Conservation (phyloP, 768 basidiomycete genomes). For the Cyclocybe aegerita region DNA sequence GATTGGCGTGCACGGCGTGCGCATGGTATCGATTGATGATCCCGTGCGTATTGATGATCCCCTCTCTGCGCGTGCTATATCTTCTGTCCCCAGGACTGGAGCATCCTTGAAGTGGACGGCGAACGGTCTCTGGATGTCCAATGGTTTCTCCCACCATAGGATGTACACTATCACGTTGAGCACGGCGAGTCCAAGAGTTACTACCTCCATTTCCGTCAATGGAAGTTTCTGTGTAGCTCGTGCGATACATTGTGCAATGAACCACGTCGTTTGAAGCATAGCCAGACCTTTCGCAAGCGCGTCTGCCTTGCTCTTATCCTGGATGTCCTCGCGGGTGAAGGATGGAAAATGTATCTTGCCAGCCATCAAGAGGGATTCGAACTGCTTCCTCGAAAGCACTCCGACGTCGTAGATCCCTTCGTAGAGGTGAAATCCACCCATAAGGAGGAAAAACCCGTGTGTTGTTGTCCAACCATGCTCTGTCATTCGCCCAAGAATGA, state of each 20-base stretch:
- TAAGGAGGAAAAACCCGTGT: constrained; percentile 11
- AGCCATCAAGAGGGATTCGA: constrained; percentile 1
- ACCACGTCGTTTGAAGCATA: constrained; percentile 32
- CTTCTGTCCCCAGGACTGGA: too few relatives aligned
- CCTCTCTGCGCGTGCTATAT: too few relatives aligned
- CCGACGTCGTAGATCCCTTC: constrained; percentile 18
- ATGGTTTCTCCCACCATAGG: constrained; percentile 41
- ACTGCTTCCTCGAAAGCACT: not conserved
- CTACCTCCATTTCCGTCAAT: constrained; percentile 31
- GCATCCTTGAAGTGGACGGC: too few relatives aligned
- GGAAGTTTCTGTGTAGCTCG: constrained; percentile 21
- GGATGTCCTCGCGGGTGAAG: constrained; percentile 14
- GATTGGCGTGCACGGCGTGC: too few relatives aligned
- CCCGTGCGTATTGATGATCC: too few relatives aligned
- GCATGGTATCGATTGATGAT: too few relatives aligned
- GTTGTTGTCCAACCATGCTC: constrained; percentile 3
- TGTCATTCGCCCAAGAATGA: not conserved
- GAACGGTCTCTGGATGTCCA: too few relatives aligned
- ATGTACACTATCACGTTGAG: constrained; percentile 27
- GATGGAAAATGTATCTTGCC: constrained; percentile 8
- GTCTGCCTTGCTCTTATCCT: constrained; percentile 28
- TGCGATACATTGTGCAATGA: constrained; percentile 25
- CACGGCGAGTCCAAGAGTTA: constrained; percentile 31
- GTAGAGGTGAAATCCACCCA: constrained; percentile 17
- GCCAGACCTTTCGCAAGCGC: constrained; percentile 28